Evolutionary conservation across 345 rosid genomes (phyloP).

Genomic region (Linum tenue): DNA sequence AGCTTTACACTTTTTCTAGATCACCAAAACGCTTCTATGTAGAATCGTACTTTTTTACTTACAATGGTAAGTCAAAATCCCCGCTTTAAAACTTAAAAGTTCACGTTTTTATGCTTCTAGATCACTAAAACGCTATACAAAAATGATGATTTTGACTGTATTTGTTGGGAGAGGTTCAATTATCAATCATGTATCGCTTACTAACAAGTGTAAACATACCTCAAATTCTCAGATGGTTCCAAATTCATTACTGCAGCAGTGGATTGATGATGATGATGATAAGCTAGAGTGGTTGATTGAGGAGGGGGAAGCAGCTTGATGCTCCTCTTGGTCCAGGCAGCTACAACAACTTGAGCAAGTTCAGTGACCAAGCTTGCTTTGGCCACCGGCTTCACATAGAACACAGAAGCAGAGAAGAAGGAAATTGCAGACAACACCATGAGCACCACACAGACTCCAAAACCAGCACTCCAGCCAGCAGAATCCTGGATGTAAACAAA

Average conservation of each 20-base stretch:
- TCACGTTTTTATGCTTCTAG: too few relatives aligned
- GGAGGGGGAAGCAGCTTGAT: slow-evolving; percentile 15
- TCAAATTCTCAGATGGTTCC: background rate
- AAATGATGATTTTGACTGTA: too few relatives aligned
- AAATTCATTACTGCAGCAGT: background rate
- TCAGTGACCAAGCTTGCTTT: slow-evolving; percentile 32
- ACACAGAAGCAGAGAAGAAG: slow-evolving; percentile 34
- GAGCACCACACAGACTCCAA: slow-evolving; percentile 40
- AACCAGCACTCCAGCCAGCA: slow-evolving; percentile 47
- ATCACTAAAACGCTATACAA: too few relatives aligned
- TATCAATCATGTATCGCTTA: too few relatives aligned
- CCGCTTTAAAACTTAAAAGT: slow-evolving; percentile 11
- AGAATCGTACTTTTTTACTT: too few relatives aligned
- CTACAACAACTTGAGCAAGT: slow-evolving; percentile 30
- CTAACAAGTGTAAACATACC: background rate
- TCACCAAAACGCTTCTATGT: too few relatives aligned
- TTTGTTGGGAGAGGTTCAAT: too few relatives aligned
- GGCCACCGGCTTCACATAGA: slow-evolving; percentile 30
- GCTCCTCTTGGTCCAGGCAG: background rate
- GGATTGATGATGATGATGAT: background rate
- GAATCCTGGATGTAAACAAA: slow-evolving; percentile 38
- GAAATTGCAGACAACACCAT: slow-evolving; percentile 27
- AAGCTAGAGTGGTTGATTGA: slow-evolving; percentile 1
- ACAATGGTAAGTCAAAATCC: slow-evolving; percentile 13
- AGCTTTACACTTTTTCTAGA: too few relatives aligned